phyloP scores from a whole-genome alignment of 148 eudicot genomes.

The Gaultheria prostrata region DNA sequence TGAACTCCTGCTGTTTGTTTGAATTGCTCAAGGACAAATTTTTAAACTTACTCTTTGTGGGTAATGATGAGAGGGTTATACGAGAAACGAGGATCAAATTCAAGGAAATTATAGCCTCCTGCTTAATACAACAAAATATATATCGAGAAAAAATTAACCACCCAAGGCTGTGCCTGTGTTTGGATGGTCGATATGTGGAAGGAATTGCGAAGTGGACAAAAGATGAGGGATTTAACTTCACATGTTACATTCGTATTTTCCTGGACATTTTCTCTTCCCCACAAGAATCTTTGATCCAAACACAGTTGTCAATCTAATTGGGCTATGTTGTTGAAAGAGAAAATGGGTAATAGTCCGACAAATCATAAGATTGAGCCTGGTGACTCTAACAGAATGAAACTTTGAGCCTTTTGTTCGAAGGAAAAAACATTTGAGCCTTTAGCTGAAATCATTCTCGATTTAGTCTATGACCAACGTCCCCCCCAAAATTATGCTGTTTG shows the following conservation, averaged over 20 bases:
- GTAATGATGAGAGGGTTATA: background rate
- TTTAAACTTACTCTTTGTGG: background rate
- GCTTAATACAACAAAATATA: too few relatives aligned
- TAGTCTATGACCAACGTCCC: too few relatives aligned
- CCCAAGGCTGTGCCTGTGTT: background rate
- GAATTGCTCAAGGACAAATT: background rate
- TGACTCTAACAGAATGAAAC: background rate
- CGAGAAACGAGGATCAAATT: background rate
- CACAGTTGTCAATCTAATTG: background rate
- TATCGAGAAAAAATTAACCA: background rate
- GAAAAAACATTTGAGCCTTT: too few relatives aligned
- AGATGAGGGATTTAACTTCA: background rate
- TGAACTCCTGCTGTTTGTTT: background rate
- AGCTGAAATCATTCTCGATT: background rate
- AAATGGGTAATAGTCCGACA: too few relatives aligned
- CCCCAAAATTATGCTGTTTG: background rate
- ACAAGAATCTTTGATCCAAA: background rate
- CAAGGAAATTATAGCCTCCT: too few relatives aligned
- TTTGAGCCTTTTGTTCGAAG: background rate
- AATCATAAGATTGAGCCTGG: too few relatives aligned
- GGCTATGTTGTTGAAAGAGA: background rate
- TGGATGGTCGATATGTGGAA: background rate
- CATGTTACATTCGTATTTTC: background rate
- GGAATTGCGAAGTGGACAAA: background rate
- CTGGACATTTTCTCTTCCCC: background rate